A percentile compares a stretch with the other conserved stretches of the same genome.
Evolutionary conservation across 352 stramenopile genomes (phyloP).

Genomic region (Phytophthora foliorum): DNA sequence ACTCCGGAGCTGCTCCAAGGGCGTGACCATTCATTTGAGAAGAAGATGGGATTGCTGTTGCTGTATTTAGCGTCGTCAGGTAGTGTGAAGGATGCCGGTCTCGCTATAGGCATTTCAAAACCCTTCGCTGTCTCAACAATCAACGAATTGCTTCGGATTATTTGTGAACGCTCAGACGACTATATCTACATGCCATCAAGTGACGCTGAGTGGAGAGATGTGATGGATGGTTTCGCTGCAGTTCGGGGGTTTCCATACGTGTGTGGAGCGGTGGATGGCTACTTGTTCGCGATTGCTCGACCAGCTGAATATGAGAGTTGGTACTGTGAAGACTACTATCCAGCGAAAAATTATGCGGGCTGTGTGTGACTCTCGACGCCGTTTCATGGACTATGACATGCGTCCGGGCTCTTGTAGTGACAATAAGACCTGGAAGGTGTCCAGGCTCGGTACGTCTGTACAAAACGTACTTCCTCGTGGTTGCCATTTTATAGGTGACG

Average conservation of each 20-base stretch:
- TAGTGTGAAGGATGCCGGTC: neutral
- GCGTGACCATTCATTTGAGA: constrained; percentile 1
- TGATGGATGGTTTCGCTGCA: neutral
- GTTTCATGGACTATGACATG: constrained; percentile 8
- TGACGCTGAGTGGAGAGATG: neutral
- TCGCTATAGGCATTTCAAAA: neutral
- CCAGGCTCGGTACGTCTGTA: neutral
- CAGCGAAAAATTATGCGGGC: constrained; percentile 4
- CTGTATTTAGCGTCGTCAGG: constrained; percentile 5
- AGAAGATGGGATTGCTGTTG: constrained; percentile 1
- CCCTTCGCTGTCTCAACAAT: neutral
- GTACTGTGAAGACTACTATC: constrained; percentile 3
- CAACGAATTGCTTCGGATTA: neutral
- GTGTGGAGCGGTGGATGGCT: neutral
- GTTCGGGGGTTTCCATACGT: neutral
- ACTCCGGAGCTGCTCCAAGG: too few relatives aligned
- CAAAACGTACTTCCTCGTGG: neutral
- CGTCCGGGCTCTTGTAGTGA: neutral
- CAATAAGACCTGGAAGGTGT: constrained; percentile 5
- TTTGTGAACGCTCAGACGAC: neutral
- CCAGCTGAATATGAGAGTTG: constrained; percentile 7
- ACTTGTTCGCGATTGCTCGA: neutral
- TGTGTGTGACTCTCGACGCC: neutral
- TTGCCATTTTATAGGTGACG: neutral
- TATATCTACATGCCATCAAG: neutral